phyloP scores from a whole-genome alignment of 2,329 filamentous ascomycete genomes.

The Ramularia collo-cygni region DNA sequence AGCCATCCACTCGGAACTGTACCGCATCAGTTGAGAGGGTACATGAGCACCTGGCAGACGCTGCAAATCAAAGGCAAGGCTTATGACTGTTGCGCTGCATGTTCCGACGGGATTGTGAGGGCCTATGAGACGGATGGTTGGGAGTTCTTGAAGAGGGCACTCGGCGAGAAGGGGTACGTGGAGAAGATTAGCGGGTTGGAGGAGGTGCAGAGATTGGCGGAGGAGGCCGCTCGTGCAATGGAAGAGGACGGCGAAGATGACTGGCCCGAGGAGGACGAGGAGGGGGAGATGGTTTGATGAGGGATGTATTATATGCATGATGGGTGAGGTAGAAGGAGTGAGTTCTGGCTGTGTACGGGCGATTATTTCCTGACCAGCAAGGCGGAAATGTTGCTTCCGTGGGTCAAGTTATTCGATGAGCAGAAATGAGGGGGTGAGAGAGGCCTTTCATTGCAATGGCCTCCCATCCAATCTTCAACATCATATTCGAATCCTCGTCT shows the following conservation, averaged over 20 bases:
- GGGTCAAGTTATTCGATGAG: no score
- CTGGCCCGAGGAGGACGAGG: constrained; percentile 43
- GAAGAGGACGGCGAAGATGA: constrained; percentile 59
- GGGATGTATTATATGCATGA: no score
- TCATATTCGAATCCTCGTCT: background rate
- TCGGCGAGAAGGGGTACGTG: constrained; percentile 71
- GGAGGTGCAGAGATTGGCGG: constrained; percentile 53
- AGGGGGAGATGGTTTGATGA: constrained; percentile 29
- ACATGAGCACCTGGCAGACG: constrained; percentile 66
- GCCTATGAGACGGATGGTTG: constrained; percentile 64
- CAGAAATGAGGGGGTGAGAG: no score
- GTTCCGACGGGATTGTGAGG: constrained; percentile 61
- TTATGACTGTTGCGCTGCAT: constrained; percentile 77
- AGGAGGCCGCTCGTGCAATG: constrained; percentile 44
- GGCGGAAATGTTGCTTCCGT: no score
- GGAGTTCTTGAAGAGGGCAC: constrained; percentile 67
- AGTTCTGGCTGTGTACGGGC: no score
- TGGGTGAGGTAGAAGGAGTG: no score
- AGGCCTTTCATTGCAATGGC: no score
- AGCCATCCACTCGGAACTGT: constrained; percentile 59
- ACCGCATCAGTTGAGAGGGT: constrained; percentile 75
- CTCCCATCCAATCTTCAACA: no score
- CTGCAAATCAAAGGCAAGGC: constrained; percentile 65
- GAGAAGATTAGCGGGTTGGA: constrained; percentile 67
- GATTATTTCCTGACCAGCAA: no score